Evolutionary conservation across 23 red algal genomes (phyloP), one percentile per base, ranked within the genome.

Genomic region (Gracilariopsis chorda): DNA sequence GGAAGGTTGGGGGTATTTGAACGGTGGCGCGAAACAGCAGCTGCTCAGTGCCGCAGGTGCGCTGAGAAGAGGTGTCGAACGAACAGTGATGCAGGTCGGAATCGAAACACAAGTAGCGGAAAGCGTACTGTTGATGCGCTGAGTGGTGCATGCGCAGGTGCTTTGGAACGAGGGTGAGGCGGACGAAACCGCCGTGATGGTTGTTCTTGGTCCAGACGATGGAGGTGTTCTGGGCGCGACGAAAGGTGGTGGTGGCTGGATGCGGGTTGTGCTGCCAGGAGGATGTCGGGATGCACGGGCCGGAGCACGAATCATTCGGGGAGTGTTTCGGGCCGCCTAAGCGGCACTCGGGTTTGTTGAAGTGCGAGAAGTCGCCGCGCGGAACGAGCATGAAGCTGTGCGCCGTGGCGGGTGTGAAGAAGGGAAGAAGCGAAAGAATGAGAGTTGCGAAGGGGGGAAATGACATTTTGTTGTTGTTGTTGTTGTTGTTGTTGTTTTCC

Each of bases 181-280:
- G 74, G 19, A 51, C 48, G 32, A 92, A 92, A 20, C 88, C 88
- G 79, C 79, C 79, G 23, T 43, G 34, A 45, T 92, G 74, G 60
- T 92, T 81, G 36, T 80, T 92, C 39, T 49, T 41, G 12, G 45
- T 42, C 41, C 33, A 37, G 42, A 20, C 28, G 43, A 88, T 61
- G 62, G 23, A 49, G 28, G 68, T 42, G 51, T 24, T 48, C 68
- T 91, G 73, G 17, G 74, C 88, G 21, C 88, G 30, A 28, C 52
- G 17, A 6, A 51, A 90, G 27, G 45, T 78, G 20, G 85, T 90
- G 24, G 23, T 8, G 30, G 10, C 20, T 11, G 67, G 85, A 11
- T 41, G 20, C 21, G 29, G 33, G 10, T 44, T 57, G 45, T 55
- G 45, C 30, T 78, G 74, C 74, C 74, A 78, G 1, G 47, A 29